Percentiles rank a stretch among this genome's conserved stretches.
Evolutionary conservation across 2,329 filamentous ascomycete species (phyloP).

Genomic region (Fusarium domesticum): DNA sequence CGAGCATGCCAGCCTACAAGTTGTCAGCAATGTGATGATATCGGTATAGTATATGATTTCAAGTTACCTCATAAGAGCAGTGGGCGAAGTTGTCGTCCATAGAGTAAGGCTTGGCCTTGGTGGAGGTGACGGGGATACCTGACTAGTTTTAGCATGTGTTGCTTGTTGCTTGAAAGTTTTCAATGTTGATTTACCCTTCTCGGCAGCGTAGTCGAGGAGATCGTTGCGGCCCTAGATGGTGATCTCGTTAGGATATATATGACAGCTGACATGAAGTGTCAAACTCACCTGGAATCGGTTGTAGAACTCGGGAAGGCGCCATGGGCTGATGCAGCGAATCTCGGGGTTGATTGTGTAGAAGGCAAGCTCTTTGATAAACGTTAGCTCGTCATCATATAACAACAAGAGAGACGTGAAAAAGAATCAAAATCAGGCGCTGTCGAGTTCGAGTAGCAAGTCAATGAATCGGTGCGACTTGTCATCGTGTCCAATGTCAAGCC

Average conservation of each 20-base stretch:
- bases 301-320: slow-evolving; percentile 68
- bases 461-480: too few species aligned
- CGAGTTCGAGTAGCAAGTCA: too few species aligned
- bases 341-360: neutral
- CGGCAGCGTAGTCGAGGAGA: slow-evolving; percentile 66
- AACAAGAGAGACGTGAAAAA: too few species aligned
- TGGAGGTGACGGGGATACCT: slow-evolving; percentile 71
- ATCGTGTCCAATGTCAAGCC: too few species aligned
- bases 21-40: slow-evolving; percentile 1
- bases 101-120: slow-evolving; percentile 68
- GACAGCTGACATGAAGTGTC: slow-evolving; percentile 3
- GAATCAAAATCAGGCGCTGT: too few species aligned
- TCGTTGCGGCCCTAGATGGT: slow-evolving; percentile 57
- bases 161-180: too few species aligned
- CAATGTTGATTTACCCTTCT: too few species aligned
- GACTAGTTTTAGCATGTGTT: too few species aligned
- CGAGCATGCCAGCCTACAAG: slow-evolving; percentile 54
- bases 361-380: too few species aligned
- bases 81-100: slow-evolving; percentile 42
- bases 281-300: slow-evolving; percentile 54
- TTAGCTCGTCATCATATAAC: too few species aligned
- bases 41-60: slow-evolving; percentile 2
- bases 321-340: slow-evolving; percentile 43
- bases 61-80: slow-evolving; percentile 17
- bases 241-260: slow-evolving; percentile 6